Percentiles rank a stretch among this genome's conserved stretches.
These are phyloP conservation scores for Rhododendron griersonianum DNA, from an alignment of 148 eudicot genomes.

Conservation along the genomic window DNA sequence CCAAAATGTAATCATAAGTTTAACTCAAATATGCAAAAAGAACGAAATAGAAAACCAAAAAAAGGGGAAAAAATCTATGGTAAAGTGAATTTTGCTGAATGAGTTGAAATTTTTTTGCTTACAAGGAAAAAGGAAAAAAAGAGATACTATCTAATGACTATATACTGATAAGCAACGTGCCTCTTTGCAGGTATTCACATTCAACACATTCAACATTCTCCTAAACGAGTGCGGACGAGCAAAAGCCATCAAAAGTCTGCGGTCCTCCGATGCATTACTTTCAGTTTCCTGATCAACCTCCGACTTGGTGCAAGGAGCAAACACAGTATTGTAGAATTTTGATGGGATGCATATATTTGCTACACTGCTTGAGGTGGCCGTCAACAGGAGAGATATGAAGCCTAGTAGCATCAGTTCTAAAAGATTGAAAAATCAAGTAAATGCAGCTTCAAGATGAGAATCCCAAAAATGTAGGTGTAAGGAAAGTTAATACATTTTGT, in stretches of 20 bases:
- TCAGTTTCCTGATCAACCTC: conserved; percentile 48
- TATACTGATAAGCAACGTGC: conserved; percentile 34
- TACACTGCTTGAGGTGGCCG: conserved; percentile 85
- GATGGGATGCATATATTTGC: conserved; percentile 79
- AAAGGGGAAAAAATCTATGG: neutral
- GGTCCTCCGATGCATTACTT: conserved; percentile 35
- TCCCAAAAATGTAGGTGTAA: neutral
- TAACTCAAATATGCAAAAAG: neutral
- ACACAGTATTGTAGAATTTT: conserved; percentile 64
- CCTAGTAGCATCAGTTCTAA: conserved; percentile 98
- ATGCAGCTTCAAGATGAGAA: conserved; percentile 8
- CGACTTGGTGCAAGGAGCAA: conserved; percentile 76
- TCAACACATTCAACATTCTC: conserved; percentile 49
- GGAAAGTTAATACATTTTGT: neutral
- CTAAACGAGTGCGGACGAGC: conserved; percentile 34
- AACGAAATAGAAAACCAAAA: neutral
- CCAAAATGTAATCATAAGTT: neutral
- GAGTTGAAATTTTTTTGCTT: neutral
- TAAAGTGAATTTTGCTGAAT: neutral
- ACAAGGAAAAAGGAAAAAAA: neutral
- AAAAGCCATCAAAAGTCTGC: conserved; percentile 54
- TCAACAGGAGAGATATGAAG: conserved; percentile 83
- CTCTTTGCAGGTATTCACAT: conserved; percentile 69
- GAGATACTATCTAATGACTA: neutral
- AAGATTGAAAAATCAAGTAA: conserved; percentile 12